Conservation (phyloP, 2,329 filamentous ascomycete genomes). For the Ustulina deusta region DNA sequence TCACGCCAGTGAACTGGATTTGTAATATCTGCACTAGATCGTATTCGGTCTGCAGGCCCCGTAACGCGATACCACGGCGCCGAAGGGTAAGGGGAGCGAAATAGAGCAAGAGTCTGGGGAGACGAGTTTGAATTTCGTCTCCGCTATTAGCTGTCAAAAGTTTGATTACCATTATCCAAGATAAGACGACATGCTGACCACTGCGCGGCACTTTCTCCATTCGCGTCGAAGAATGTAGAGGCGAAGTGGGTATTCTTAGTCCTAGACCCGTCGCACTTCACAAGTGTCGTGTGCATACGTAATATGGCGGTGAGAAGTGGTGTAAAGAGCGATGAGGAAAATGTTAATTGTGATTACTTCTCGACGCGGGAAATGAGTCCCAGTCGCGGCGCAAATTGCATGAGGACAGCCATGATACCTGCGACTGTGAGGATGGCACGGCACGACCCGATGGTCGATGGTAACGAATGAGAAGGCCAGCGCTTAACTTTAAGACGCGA, state of each 20-base stretch:
- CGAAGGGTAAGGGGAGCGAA: slow-evolving; percentile 28
- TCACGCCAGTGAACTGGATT: neutral
- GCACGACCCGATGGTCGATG: slow-evolving; percentile 16
- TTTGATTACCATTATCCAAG: slow-evolving; percentile 16
- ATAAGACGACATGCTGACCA: slow-evolving; percentile 16
- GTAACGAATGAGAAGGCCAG: slow-evolving; percentile 29
- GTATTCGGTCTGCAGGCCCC: slow-evolving; percentile 8
- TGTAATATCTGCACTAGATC: slow-evolving; percentile 20
- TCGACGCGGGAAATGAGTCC: slow-evolving; percentile 5
- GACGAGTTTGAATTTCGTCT: slow-evolving; percentile 12
- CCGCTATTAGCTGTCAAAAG: slow-evolving; percentile 16
- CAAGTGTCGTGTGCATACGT: slow-evolving; percentile 15
- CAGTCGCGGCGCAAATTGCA: slow-evolving; percentile 9
- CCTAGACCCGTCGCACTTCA: slow-evolving; percentile 17
- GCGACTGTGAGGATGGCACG: slow-evolving; percentile 19
- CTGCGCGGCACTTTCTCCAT: slow-evolving; percentile 31
- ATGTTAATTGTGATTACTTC: slow-evolving; percentile 4
- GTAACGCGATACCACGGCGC: slow-evolving; percentile 24
- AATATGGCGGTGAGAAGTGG: slow-evolving; percentile 25
- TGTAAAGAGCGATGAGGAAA: slow-evolving; percentile 3
- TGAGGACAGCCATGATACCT: neutral
- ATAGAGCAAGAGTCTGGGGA: neutral
- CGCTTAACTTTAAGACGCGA: slow-evolving; percentile 12
- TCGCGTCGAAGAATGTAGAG: slow-evolving; percentile 9
- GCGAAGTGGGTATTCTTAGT: slow-evolving; percentile 30